Percentiles rank a stretch among this genome's conserved stretches.
Evolutionary conservation across 306 rosid genomes (phyloP).

Genomic region (Cucurbita pepo): DNA sequence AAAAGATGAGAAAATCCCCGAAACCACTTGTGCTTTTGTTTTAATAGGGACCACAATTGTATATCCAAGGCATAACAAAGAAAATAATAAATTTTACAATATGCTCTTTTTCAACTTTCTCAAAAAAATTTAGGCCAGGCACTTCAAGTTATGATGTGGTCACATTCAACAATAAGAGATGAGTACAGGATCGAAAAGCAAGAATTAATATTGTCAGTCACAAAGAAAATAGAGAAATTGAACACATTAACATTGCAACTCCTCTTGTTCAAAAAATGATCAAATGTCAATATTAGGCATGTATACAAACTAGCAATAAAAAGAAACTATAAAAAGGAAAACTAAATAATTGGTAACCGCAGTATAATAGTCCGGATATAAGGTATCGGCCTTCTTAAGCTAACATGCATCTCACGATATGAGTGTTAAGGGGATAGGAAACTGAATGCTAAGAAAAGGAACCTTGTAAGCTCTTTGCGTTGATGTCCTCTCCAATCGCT

Average conservation of each 20-base stretch:
- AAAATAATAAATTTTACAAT: too few species aligned
- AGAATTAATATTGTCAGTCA: neutral
- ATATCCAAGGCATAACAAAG: neutral
- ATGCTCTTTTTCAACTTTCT: neutral
- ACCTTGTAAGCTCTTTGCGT: slow-evolving; percentile 82
- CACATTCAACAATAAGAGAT: neutral
- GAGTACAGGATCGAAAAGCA: neutral
- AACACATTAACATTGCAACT: neutral
- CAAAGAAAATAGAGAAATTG: neutral
- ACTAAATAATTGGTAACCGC: neutral
- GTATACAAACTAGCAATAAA: neutral
- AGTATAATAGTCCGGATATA: neutral
- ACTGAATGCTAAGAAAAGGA: slow-evolving; percentile 10
- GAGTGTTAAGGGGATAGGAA: neutral
- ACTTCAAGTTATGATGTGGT: neutral
- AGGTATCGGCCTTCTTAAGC: neutral
- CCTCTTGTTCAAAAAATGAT: neutral
- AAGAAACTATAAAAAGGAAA: neutral
- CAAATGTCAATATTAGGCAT: neutral
- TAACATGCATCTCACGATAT: neutral
- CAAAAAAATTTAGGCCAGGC: neutral
- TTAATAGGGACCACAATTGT: neutral
- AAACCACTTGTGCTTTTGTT: neutral
- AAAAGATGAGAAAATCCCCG: neutral
- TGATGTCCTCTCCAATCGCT: slow-evolving; percentile 87